Evolutionary conservation across 1,284 basidiomycete species (phyloP), one percentile per base, ranked within the genome.

Genomic region (Cryptococcus jaspeensis): DNA sequence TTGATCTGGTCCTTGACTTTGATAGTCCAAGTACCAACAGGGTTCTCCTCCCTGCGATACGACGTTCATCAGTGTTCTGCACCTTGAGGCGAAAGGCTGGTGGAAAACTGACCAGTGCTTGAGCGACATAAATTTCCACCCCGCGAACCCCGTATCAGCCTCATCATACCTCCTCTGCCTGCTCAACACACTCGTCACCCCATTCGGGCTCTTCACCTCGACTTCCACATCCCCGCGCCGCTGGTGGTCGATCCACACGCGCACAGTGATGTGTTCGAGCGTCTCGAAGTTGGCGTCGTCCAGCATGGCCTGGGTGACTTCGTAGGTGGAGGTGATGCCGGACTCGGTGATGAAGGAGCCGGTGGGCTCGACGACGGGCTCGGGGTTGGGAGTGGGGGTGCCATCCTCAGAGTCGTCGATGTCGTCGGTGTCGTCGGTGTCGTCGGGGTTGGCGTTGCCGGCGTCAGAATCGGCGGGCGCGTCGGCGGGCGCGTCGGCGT

Each of bases 91-190:
- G n/a, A 13, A n/a, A 44, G 2, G 13, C 6, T 20, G n/a, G 5
- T 25, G 12, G 35, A 18, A 35, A 12, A 78, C 86, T 70, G 58
- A 92, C 96, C 96, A 99, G 75, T 99, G 96, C 78, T 99, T 99
- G 55, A 99, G 85, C 23, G 87, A 86, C 94, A 98, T 99, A 74
- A 99, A 99, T 20, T 85, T 88, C 96, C 96, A 99, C 0, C 92
- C 94, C 25, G 86, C 85, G 75, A 84, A 96, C 5, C 96, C 96
- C 11, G 81, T 82, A 4, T 70, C 74, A 13, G 84, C 87, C 46
- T 79, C 75, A 72, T 99, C 96, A 40, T 82, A 83, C 36, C 81
- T 75, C 56, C 96, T 84, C 50, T 82, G 82, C 12, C 85, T 84
- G 22, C 89, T 93, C 40, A 99, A 79, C 9, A 97, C 81, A 70